Evolutionary conservation across 352 stramenopile species (phyloP).

Genomic region (Globisporangium camurandrum): DNA sequence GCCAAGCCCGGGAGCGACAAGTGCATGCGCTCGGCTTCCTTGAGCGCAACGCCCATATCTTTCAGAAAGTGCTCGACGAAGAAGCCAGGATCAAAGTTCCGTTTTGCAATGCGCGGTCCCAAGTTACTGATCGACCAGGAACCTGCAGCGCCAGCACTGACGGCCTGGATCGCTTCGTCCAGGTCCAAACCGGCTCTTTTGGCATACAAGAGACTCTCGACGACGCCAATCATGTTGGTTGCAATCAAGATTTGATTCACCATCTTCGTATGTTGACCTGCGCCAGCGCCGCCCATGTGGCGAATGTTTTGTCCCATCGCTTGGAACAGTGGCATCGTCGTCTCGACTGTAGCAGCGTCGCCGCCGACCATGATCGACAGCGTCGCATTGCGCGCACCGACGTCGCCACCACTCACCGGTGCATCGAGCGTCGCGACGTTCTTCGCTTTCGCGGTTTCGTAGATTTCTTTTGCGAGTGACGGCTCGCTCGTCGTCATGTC

Average conservation of each 20-base stretch:
- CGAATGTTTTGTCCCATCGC: constrained; percentile 87
- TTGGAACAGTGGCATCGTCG: constrained; percentile 79
- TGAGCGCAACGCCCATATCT: constrained; percentile 86
- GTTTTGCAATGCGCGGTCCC: constrained; percentile 83
- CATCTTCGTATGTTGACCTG: constrained; percentile 89
- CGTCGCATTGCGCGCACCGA: constrained; percentile 74
- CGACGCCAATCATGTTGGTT: constrained; percentile 86
- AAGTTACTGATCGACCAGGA: constrained; percentile 89
- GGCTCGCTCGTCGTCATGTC: constrained; percentile 89
- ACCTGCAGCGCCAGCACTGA: constrained; percentile 79
- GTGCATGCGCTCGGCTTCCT: constrained; percentile 82
- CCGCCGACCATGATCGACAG: constrained; percentile 90
- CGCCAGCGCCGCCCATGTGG: constrained; percentile 81
- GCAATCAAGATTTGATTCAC: constrained; percentile 89
- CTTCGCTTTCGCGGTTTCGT: constrained; percentile 58
- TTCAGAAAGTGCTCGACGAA: constrained; percentile 91
- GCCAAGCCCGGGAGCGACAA: constrained; percentile 77
- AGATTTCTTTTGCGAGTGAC: constrained; percentile 83
- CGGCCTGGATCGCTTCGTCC: constrained; percentile 78
- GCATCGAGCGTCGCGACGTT: constrained; percentile 72
- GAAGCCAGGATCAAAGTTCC: constrained; percentile 86
- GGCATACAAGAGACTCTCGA: constrained; percentile 84
- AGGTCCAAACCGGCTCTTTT: constrained; percentile 84
- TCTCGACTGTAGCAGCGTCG: constrained; percentile 74
- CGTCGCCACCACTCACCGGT: constrained; percentile 83